Conservation (phyloP, 805 yeast genomes). For the Candida jianshihensis region DNA sequence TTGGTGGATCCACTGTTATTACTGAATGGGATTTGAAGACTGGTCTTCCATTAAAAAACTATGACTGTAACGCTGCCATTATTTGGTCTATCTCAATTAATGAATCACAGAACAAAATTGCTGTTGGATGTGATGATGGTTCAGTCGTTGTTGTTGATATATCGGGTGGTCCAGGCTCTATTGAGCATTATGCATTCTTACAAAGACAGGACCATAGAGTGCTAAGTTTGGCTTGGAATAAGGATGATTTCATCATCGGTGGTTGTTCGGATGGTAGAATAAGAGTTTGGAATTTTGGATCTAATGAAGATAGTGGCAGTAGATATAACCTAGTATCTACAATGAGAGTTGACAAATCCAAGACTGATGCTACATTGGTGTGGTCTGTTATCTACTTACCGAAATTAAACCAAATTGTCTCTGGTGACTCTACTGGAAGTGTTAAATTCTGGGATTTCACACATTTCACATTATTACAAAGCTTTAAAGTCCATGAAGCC, state of each 20-base stretch:
- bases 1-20: conserved; percentile 86
- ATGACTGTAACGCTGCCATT: conserved; percentile 88
- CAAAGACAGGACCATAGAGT: conserved; percentile 83
- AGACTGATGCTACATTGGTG: conserved; percentile 79
- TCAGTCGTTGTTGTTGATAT: conserved; percentile 76
- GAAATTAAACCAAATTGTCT: conserved; percentile 64
- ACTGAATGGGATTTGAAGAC: conserved; percentile 88
- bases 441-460: conserved; percentile 89
- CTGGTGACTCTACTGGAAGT: conserved; percentile 95
- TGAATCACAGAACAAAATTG: conserved; percentile 52
- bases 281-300: conserved; percentile 64
- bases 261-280: conserved; percentile 95
- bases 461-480: conserved; percentile 69
- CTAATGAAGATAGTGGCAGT: conserved; percentile 21
- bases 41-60: conserved; percentile 65
- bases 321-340: conserved; percentile 72
- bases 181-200: conserved; percentile 69
- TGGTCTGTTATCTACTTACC: conserved; percentile 77
- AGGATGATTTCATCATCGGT: conserved; percentile 61
- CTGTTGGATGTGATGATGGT: conserved; percentile 96
- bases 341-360: conserved; percentile 87
- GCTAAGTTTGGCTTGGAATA: conserved; percentile 70
- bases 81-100: conserved; percentile 83
- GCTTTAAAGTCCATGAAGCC: conserved; percentile 81
- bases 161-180: conserved; percentile 77